These are phyloP conservation scores for Spiromastix sp. DNA, from an alignment of 2,329 filamentous ascomycete genomes.

Conservation along the genomic window DNA sequence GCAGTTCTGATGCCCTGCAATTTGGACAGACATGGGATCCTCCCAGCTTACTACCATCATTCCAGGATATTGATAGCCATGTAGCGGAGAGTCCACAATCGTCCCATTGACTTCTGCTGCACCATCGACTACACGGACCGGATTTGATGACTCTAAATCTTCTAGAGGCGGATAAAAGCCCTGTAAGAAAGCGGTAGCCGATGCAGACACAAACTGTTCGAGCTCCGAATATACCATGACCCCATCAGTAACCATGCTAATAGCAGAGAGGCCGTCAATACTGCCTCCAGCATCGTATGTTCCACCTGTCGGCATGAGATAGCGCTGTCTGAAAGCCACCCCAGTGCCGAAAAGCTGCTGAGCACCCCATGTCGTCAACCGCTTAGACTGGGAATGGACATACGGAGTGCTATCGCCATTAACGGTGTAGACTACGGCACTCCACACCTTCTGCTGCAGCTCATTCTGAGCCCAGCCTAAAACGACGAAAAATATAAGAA, in stretches of 20 bases:
- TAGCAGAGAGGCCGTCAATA: conserved; percentile 36
- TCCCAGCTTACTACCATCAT: conserved; percentile 34
- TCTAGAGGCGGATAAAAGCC: conserved; percentile 47
- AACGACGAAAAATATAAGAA: no score
- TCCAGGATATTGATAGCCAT: conserved; percentile 48
- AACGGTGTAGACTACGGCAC: conserved; percentile 43
- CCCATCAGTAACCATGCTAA: conserved; percentile 36
- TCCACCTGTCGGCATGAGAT: conserved; percentile 30
- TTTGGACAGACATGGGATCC: conserved; percentile 42
- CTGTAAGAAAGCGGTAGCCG: conserved; percentile 52
- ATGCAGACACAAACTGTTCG: conserved; percentile 38
- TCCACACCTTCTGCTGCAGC: conserved; percentile 31
- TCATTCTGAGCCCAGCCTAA: conserved; percentile 13
- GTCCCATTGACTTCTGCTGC: conserved; percentile 39
- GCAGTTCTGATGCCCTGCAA: conserved; percentile 41
- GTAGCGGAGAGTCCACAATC: conserved; percentile 37
- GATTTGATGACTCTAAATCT: conserved; percentile 23
- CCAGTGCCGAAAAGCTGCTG: conserved; percentile 43
- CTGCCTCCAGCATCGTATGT: conserved; percentile 20
- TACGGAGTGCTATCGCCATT: conserved; percentile 46
- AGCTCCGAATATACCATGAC: conserved; percentile 39
- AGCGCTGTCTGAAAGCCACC: conserved; percentile 41
- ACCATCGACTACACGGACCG: conserved; percentile 22
- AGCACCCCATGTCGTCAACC: conserved; percentile 46
- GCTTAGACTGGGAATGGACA: conserved; percentile 23